Evolutionary conservation across 2,329 filamentous ascomycete species (phyloP).

Genomic region (Geosmithia flava): DNA sequence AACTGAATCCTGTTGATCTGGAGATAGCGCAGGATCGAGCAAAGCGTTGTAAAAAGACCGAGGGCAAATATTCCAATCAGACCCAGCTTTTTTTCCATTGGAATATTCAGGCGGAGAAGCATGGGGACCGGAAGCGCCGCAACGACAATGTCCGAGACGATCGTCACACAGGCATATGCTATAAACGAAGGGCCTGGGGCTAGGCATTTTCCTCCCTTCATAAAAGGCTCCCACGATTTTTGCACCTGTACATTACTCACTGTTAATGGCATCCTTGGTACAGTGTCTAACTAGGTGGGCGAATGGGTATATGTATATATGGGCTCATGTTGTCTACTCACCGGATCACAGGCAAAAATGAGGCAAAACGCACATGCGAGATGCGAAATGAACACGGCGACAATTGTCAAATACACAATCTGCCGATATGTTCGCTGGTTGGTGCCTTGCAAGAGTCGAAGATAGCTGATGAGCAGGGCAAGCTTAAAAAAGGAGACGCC

Average conservation of each 20-base stretch:
- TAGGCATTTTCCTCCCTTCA: slow-evolving; percentile 26
- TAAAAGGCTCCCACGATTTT: slow-evolving; percentile 30
- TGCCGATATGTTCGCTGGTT: slow-evolving; percentile 28
- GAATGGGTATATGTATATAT: not conserved
- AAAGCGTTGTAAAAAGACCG: slow-evolving; percentile 41
- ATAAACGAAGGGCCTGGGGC: slow-evolving; percentile 35
- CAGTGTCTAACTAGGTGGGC: not conserved
- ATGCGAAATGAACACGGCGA: slow-evolving; percentile 29
- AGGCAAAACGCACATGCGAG: slow-evolving; percentile 34
- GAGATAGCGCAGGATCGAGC: slow-evolving; percentile 37
- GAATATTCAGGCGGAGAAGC: slow-evolving; percentile 33
- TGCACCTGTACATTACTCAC: slow-evolving; percentile 12
- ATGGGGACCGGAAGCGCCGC: slow-evolving; percentile 37
- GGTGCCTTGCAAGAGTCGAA: slow-evolving; percentile 35
- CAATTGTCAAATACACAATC: slow-evolving; percentile 30
- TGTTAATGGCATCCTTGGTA: not conserved
- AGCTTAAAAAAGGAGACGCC: slow-evolving; percentile 46
- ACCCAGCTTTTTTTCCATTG: slow-evolving; percentile 32
- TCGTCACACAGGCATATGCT: slow-evolving; percentile 36
- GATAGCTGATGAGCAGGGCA: slow-evolving; percentile 37
- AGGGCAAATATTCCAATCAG: slow-evolving; percentile 38
- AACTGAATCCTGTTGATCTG: slow-evolving; percentile 36
- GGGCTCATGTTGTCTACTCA: slow-evolving; percentile 9
- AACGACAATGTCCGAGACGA: slow-evolving; percentile 35
- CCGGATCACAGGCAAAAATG: slow-evolving; percentile 36